Evolutionary conservation across 306 rosid genomes (phyloP), one percentile per base, ranked within the genome.

Genomic region (Casuarina glauca): DNA sequence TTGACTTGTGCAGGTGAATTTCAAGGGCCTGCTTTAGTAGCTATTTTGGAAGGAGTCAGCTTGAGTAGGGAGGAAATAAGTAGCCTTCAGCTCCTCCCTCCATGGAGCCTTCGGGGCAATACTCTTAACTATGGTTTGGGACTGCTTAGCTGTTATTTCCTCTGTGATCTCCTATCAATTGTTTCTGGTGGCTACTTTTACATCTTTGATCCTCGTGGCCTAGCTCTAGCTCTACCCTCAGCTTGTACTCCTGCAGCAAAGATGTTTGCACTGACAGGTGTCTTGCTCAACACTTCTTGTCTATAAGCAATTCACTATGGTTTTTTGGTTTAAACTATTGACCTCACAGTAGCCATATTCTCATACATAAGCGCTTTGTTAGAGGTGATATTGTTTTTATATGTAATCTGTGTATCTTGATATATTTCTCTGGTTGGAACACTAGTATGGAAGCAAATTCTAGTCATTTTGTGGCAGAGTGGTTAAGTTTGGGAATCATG

Each of bases 11-110:
- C 79, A 94, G 98, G 98, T 62, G 98, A 92, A 48, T 92, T 84
- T 87, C 98, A 94, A 90, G 98, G 98, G 79, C 98, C 98, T 79
- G 93, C 97, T 35, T 89, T 94, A 46, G 87, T 94, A 76, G 98
- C 88, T 72, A 72, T 94, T 70, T 84, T 94, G 41, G 98, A 94
- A 89, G 97, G 97, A 43, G 89, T 93, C 44, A 88, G 83, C 91
- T 87, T 94, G 93, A 88, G 93, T 83, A 87, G 89, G 75, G 98
- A 94, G 85, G 98, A 94, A 90, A 75, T 94, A 69, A 88, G 92
- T 76, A 87, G 88, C 84, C 91, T 94, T 80, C 98, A 94, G 86
- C 89, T 92, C 83, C 90, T 84, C 77, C 98, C 98, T 87, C 98
- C 98, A 70, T 92, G 98, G 98, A 87, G 89, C 78, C 64, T 94